Base-by-base conservation (phyloP, 306 rosid genomes). In the Astragalus membranaceus region DNA sequence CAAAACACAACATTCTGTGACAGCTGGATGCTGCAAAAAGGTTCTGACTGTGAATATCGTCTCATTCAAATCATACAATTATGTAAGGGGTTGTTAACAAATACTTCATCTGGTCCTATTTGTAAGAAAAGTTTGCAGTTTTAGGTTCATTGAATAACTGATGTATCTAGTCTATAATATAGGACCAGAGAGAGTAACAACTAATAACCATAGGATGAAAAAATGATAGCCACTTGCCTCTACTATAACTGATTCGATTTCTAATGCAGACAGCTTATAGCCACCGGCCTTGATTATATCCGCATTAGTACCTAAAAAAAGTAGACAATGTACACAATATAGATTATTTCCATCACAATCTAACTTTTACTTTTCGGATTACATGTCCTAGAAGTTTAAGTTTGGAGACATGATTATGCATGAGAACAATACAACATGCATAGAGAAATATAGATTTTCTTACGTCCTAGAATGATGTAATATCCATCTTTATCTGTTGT, bases 241-340 rank as follows among this genome's bases (percentile, higher is more conserved):
- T 74, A 87, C 50, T 47, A 94, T 77, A 58, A 86, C 84, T n/a
- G 97, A 94, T 80, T 94, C 98, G 13, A 90, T 94, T 81, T 94
- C 97, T 78, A 94, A 78, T 8, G 96, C 97, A 47, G 98, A 94
- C 70, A 90, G 79, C 75, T 94, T 94, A 85, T 84, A 90, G 53
- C 97, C 97, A 57, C 98, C 98, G 16, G 85, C 96, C 86, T 94
- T 94, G 91, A 94, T 88, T 56, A 94, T 88, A 84, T 88, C 97
- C 3, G 87, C 97, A 59, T 72, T 94, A 53, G 90, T 84, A 77
- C 98, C 98, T 94, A 83, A 85, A 59, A 76, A 72, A 76, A 54
- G 51, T 42, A 56, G 23, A 20, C 23, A 20, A 20, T 20, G 23
- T 20, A 20, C 2, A 20, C 23, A 20, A 20, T 20, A 20, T 20